Percentiles rank a stretch among this genome's conserved stretches.
Evolutionary conservation across 2,329 filamentous ascomycete genomes (phyloP).

Genomic region (Botrytis pseudocinerea): DNA sequence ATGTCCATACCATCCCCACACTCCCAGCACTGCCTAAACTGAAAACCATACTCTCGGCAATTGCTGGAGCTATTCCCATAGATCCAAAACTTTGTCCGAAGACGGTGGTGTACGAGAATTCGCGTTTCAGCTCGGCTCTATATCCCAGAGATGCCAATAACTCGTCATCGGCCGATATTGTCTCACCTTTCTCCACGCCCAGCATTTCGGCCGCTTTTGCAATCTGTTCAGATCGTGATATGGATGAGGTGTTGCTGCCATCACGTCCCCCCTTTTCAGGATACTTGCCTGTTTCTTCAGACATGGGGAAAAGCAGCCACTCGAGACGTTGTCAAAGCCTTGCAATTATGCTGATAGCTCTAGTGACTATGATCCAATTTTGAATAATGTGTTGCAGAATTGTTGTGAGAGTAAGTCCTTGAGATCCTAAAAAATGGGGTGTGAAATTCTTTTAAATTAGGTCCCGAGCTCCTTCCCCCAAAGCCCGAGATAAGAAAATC

Average conservation of each 20-base stretch:
- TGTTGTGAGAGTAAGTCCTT: background rate
- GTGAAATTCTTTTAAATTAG: conserved; percentile 14
- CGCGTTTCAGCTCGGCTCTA: conserved; percentile 39
- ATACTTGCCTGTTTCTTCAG: background rate
- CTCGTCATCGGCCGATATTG: conserved; percentile 34
- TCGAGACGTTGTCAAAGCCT: background rate
- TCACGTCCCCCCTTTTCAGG: background rate
- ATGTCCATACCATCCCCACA: conserved; percentile 41
- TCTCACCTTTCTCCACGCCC: conserved; percentile 26
- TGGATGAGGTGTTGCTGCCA: background rate
- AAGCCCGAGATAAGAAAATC: conserved; percentile 8
- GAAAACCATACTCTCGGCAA: conserved; percentile 40
- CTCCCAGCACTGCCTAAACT: conserved; percentile 38
- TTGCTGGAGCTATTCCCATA: conserved; percentile 41
- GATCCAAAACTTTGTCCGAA: conserved; percentile 41
- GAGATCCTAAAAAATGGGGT: background rate
- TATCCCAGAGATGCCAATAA: conserved; percentile 38
- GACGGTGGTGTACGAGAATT: conserved; percentile 40
- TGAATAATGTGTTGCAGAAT: background rate
- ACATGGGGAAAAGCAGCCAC: background rate
- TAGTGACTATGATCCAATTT: background rate
- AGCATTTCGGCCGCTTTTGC: conserved; percentile 4
- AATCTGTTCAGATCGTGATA: conserved; percentile 11
- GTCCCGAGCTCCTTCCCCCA: background rate
- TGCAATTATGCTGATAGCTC: background rate